phyloP scores from a whole-genome alignment of 495 filamentous ascomycete species.

The Rhizodiscina lignyota region DNA sequence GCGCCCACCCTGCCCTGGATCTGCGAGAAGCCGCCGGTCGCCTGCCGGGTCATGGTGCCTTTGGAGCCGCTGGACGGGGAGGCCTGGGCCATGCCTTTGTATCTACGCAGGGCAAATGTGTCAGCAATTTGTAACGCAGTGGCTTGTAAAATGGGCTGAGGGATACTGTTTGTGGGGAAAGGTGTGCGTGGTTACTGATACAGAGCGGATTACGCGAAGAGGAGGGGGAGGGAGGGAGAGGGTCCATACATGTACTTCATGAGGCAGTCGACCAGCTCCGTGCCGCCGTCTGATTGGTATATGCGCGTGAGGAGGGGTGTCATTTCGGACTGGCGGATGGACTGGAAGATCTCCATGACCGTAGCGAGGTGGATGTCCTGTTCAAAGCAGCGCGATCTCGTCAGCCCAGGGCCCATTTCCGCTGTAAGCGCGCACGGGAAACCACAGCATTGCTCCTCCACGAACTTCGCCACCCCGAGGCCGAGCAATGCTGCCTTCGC shows the following conservation, averaged over 20 bases:
- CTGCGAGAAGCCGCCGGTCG: constrained; percentile 79
- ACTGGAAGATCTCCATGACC: constrained; percentile 75
- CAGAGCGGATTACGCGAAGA: constrained; percentile 3
- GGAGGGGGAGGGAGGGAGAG: constrained; percentile 1
- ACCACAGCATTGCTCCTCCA: no score
- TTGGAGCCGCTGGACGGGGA: constrained; percentile 9
- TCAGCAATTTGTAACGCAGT: neutral
- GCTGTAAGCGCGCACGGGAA: no score
- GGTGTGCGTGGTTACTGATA: neutral
- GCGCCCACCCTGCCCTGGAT: constrained; percentile 44
- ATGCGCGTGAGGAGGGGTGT: constrained; percentile 63
- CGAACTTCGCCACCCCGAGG: neutral
- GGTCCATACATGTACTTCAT: constrained; percentile 57
- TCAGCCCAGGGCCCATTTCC: constrained; percentile 6
- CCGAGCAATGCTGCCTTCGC: no score
- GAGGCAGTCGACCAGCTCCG: constrained; percentile 53
- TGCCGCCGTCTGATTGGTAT: constrained; percentile 50
- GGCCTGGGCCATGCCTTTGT: constrained; percentile 60
- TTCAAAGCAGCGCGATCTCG: constrained; percentile 4
- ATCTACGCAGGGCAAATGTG: constrained; percentile 25
- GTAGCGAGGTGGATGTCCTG: constrained; percentile 65
- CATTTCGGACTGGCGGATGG: constrained; percentile 84
- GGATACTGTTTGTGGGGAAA: neutral
- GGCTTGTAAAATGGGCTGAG: no score
- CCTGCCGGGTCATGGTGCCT: constrained; percentile 55